Evolutionary conservation across 805 yeast species (phyloP).

Genomic region (Nakazawaea wyomingensis): DNA sequence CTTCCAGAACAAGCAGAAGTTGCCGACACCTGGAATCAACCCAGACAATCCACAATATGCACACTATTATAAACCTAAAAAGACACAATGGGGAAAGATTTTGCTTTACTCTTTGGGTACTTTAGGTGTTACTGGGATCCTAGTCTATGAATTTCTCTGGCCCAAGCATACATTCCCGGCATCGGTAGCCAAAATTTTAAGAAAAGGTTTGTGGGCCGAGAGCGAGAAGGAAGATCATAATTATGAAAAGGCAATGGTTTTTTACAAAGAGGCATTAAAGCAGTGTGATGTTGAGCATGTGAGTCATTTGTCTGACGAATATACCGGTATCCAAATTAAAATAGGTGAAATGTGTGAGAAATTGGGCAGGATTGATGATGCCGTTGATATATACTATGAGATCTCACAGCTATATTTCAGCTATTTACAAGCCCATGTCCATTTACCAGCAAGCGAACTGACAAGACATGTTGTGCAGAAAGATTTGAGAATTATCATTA

Average conservation of each 20-base stretch:
- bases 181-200: constrained; percentile 62
- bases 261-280: constrained; percentile 70
- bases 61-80: constrained; percentile 16
- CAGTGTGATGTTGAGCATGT: constrained; percentile 52
- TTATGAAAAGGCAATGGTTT: constrained; percentile 60
- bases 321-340: constrained; percentile 86
- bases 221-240: constrained; percentile 59
- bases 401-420: constrained; percentile 54
- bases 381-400: constrained; percentile 63
- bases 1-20: constrained; percentile 8
- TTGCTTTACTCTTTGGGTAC: constrained; percentile 15
- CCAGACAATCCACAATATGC: constrained; percentile 15
- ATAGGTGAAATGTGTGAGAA: constrained; percentile 83
- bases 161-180: constrained; percentile 66
- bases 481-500: constrained; percentile 64
- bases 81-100: constrained; percentile 15
- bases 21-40: constrained; percentile 10
- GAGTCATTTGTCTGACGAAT: constrained; percentile 65
- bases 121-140: constrained; percentile 15
- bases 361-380: constrained; percentile 55
- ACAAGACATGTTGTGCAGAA: constrained; percentile 63
- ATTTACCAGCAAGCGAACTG: constrained; percentile 31
- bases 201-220: constrained; percentile 83
- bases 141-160: constrained; percentile 44
- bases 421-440: constrained; percentile 33